Conservation (phyloP, 139 green algal genomes). For the Ettlia oleoabundans region DNA sequence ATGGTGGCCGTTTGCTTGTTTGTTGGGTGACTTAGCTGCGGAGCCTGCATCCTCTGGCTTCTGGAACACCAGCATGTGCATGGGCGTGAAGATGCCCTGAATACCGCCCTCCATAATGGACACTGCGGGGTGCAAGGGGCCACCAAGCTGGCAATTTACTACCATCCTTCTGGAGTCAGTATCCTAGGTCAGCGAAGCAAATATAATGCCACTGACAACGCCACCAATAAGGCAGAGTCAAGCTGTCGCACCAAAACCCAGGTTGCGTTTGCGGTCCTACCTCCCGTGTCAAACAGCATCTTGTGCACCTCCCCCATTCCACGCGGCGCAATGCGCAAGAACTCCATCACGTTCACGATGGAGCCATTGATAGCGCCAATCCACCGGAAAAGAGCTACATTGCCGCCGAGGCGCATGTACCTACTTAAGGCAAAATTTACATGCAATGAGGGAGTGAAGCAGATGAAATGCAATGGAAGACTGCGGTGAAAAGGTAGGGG, state of each 20-base stretch:
- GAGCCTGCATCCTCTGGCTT: conserved; percentile 73
- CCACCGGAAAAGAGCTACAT: conserved; percentile 41
- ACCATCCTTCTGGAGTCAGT: too few species aligned
- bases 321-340: conserved; percentile 78
- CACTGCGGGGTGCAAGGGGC: background rate
- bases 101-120: conserved; percentile 85
- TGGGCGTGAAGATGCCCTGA: conserved; percentile 94
- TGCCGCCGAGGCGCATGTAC: conserved; percentile 43
- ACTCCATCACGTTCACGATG: conserved; percentile 75
- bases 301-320: conserved; percentile 88
- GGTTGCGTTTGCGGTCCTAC: too few species aligned
- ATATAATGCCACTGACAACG: too few species aligned
- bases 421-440: background rate
- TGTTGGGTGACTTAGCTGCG: background rate
- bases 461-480: background rate
- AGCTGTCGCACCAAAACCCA: too few species aligned
- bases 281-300: conserved; percentile 89
- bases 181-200: too few species aligned
- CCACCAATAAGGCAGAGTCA: too few species aligned
- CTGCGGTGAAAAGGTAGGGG: too few species aligned
- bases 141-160: background rate
- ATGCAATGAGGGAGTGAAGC: background rate
- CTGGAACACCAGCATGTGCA: conserved; percentile 94
- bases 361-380: conserved; percentile 65
- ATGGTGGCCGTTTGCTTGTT: too few species aligned